Percentiles rank a stretch among this genome's conserved stretches.
phyloP scores from a whole-genome alignment of 805 yeast species.

The Komagataella mondaviorum region DNA sequence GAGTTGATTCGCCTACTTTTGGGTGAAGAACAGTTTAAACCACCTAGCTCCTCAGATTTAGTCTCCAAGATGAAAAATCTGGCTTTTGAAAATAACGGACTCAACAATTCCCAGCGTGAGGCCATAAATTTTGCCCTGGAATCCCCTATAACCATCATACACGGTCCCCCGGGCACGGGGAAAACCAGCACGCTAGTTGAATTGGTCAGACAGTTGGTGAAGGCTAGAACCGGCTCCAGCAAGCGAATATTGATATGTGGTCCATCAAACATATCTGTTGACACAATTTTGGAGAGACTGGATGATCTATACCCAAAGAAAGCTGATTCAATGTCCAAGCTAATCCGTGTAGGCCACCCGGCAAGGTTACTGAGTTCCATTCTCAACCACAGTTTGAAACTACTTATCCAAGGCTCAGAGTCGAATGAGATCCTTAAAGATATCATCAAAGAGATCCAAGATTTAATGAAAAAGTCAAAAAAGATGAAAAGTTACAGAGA shows the following conservation, averaged over 20 bases:
- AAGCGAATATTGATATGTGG: slow-evolving; percentile 76
- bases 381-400: slow-evolving; percentile 62
- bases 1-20: slow-evolving; percentile 30
- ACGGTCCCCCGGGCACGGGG: slow-evolving; percentile 81
- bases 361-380: slow-evolving; percentile 60
- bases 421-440: slow-evolving; percentile 52
- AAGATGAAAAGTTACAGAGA: slow-evolving; percentile 54
- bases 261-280: slow-evolving; percentile 87
- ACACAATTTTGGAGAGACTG: slow-evolving; percentile 75
- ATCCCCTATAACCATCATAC: slow-evolving; percentile 41
- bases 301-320: slow-evolving; percentile 25
- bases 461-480: slow-evolving; percentile 32
- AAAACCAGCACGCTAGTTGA: slow-evolving; percentile 81
- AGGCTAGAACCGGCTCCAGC: slow-evolving; percentile 8
- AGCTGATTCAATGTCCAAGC: slow-evolving; percentile 6
- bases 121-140: slow-evolving; percentile 64
- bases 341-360: slow-evolving; percentile 90
- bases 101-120: slow-evolving; percentile 58
- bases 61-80: slow-evolving; percentile 5
- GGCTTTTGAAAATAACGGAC: slow-evolving; percentile 24
- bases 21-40: slow-evolving; percentile 25
- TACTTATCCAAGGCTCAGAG: slow-evolving; percentile 45
- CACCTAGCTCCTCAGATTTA: slow-evolving; percentile 10
- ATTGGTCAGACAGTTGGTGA: slow-evolving; percentile 56
- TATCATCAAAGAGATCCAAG: slow-evolving; percentile 57